A percentile compares a stretch with the other conserved stretches of the same genome.
phyloP scores from a whole-genome alignment of 345 rosid species.

The Acer campestre region DNA sequence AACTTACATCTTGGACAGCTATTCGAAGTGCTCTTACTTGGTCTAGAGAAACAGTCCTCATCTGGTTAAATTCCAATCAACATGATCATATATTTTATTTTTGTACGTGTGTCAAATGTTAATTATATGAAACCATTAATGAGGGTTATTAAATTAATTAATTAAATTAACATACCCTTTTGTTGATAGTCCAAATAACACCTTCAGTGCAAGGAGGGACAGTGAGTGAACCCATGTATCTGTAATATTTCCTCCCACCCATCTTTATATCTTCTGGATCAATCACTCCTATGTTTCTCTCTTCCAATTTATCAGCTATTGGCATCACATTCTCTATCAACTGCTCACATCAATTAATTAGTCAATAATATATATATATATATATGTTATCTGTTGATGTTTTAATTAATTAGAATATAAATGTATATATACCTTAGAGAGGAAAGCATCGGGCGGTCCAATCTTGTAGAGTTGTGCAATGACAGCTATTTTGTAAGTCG shows the following conservation, averaged over 20 bases:
- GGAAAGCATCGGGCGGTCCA: constrained; percentile 55
- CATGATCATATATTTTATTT: background rate
- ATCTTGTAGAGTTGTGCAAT: constrained; percentile 49
- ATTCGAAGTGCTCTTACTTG: constrained; percentile 45
- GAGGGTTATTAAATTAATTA: no score
- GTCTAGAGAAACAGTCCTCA: constrained; percentile 38
- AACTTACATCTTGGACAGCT: constrained; percentile 64
- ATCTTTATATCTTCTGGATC: constrained; percentile 54
- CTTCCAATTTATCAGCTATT: constrained; percentile 25
- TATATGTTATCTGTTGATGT: no score
- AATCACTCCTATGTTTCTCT: constrained; percentile 42
- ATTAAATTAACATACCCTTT: constrained; percentile 35
- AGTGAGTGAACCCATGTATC: constrained; percentile 79
- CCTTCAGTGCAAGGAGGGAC: constrained; percentile 85
- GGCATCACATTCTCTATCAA: constrained; percentile 26
- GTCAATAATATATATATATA: no score
- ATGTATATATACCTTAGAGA: constrained; percentile 46
- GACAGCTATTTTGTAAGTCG: constrained; percentile 45
- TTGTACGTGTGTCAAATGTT: no score
- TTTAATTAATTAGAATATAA: no score
- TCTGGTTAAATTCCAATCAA: constrained; percentile 27
- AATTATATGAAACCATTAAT: no score
- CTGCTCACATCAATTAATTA: constrained; percentile 18
- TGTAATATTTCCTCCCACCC: constrained; percentile 55
- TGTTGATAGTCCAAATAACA: constrained; percentile 66